These are phyloP conservation scores for Rhodotorula sp. DNA, from an alignment of 1,284 basidiomycete species.

Conservation along the genomic window DNA sequence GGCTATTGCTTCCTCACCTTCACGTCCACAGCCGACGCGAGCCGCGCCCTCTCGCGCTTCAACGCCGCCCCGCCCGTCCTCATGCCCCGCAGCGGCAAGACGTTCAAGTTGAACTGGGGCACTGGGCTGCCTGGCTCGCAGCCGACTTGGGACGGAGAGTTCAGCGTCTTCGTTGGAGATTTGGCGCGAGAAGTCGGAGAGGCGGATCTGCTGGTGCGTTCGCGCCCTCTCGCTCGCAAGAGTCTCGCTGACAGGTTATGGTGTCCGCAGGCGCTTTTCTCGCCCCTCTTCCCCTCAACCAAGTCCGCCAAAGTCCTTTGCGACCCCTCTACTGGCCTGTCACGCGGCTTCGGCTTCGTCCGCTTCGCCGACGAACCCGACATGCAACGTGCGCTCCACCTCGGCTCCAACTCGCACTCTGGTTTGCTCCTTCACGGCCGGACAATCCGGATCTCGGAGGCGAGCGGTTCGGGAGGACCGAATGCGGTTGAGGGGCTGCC, in stretches of 20 bases:
- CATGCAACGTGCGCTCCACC: constrained; percentile 75
- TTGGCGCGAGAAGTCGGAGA: constrained; percentile 84
- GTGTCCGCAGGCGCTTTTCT: constrained; percentile 55
- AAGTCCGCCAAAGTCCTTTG: constrained; percentile 89
- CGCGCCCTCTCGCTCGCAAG: too few species aligned
- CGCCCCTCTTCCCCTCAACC: constrained; percentile 78
- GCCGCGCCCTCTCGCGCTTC: constrained; percentile 67
- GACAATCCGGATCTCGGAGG: constrained; percentile 58
- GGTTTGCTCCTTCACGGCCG: constrained; percentile 45
- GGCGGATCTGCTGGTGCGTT: constrained; percentile 66
- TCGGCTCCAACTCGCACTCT: constrained; percentile 42
- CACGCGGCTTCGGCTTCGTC: constrained; percentile 84
- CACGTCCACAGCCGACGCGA: constrained; percentile 66
- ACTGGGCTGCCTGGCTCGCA: constrained; percentile 53
- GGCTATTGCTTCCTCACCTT: constrained; percentile 85
- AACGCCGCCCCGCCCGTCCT: constrained; percentile 57
- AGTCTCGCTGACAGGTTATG: constrained; percentile 53
- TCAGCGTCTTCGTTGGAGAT: constrained; percentile 86
- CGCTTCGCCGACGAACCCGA: constrained; percentile 81
- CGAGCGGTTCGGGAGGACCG: constrained; percentile 51
- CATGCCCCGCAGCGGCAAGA: constrained; percentile 55
- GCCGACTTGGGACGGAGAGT: constrained; percentile 61
- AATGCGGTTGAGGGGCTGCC: constrained; percentile 8
- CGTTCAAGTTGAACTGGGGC: constrained; percentile 67
- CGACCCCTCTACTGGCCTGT: constrained; percentile 82